A percentile compares a stretch with the other conserved stretches of the same genome.
phyloP scores from a whole-genome alignment of 116 monocot genomes.

The Posidonia oceanica region DNA sequence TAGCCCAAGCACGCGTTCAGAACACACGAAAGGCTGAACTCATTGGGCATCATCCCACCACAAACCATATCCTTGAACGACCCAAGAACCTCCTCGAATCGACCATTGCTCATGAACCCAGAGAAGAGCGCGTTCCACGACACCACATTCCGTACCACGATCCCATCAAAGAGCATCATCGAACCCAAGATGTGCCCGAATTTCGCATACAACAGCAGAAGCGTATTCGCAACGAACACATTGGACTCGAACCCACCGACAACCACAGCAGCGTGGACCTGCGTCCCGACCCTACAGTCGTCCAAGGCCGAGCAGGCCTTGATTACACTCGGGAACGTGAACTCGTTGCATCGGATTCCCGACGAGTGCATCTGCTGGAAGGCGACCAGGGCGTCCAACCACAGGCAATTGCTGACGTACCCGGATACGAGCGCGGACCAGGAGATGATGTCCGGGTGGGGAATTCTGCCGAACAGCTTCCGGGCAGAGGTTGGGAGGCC shows the following conservation, averaged over 20 bases:
- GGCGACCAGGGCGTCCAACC: constrained; percentile 21
- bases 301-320: constrained; percentile 39
- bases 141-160: constrained; percentile 22
- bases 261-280: constrained; percentile 39
- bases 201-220: constrained; percentile 39
- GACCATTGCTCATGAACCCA: constrained; percentile 31
- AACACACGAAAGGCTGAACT: constrained; percentile 48
- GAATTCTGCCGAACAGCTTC: constrained; percentile 68
- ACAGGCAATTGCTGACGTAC: constrained; percentile 31
- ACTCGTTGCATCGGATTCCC: constrained; percentile 41
- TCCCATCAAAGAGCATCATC: constrained; percentile 32
- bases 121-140: constrained; percentile 64
- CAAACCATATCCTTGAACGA: constrained; percentile 47
- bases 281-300: constrained; percentile 25
- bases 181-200: constrained; percentile 26
- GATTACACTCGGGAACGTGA: constrained; percentile 56
- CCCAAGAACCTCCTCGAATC: constrained; percentile 21
- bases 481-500: constrained; percentile 22
- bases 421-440: constrained; percentile 54
- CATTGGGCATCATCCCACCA: constrained; percentile 36
- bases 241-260: constrained; percentile 37
- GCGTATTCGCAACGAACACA: constrained; percentile 66
- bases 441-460: constrained; percentile 36
- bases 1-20: constrained; percentile 52
- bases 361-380: constrained; percentile 34